Conservation (phyloP, 2,329 filamentous ascomycete species). For the Ophiostoma sp. region DNA sequence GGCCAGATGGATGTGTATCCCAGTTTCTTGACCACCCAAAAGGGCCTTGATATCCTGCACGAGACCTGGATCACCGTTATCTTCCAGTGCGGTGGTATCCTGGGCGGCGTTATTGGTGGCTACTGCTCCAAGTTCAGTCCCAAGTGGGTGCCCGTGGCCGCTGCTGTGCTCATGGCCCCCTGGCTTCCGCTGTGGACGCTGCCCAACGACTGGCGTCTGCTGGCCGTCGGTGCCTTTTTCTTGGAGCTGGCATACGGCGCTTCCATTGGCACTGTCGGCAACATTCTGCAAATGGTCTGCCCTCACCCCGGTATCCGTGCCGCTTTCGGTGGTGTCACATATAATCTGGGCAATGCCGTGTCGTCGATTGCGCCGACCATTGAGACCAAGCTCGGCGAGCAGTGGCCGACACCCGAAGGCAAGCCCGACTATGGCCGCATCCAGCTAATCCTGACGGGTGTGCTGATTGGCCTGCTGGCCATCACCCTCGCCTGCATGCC, state of each 20-base stretch:
- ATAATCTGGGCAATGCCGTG: conserved; percentile 75
- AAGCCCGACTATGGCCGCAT: conserved; percentile 18
- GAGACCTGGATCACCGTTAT: conserved; percentile 64
- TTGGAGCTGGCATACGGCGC: conserved; percentile 73
- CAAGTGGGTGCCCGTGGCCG: conserved; percentile 59
- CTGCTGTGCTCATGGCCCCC: conserved; percentile 6
- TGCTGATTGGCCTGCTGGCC: conserved; percentile 1
- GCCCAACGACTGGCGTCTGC: conserved; percentile 60
- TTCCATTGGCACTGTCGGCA: conserved; percentile 66
- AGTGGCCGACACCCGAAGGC: conserved; percentile 9
- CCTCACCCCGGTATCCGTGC: conserved; percentile 70
- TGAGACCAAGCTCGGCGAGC: conserved; percentile 19
- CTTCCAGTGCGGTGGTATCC: conserved; percentile 69
- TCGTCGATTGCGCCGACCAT: conserved; percentile 57
- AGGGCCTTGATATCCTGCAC: conserved; percentile 21
- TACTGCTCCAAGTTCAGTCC: conserved; percentile 67
- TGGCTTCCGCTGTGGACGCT: conserved; percentile 81
- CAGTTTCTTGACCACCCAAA: conserved; percentile 52
- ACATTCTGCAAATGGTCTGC: conserved; percentile 72
- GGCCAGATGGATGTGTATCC: conserved; percentile 50
- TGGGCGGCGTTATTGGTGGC: conserved; percentile 64
- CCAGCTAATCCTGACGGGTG: conserved; percentile 15
- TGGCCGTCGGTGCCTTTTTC: conserved; percentile 75
- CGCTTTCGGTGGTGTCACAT: conserved; percentile 68
- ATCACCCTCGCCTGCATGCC: conserved; percentile 17